A percentile compares a stretch with the other conserved stretches of the same genome.
Conservation (phyloP, 2,329 filamentous ascomycete species). For the Keithomyces neogunnii region DNA sequence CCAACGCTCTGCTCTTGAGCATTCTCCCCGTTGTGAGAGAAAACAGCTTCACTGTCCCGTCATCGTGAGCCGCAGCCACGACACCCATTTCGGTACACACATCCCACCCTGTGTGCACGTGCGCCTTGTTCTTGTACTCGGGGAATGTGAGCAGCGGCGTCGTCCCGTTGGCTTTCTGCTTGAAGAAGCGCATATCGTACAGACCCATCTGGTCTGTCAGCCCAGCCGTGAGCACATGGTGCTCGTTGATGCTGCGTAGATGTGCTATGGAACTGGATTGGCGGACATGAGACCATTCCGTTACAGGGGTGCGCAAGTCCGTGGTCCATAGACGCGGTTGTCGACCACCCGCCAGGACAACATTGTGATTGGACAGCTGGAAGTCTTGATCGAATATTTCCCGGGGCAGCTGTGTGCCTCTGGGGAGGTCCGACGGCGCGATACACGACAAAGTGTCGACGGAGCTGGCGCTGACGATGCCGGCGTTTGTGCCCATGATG, state of each 20-base stretch:
- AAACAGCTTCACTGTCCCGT: slow-evolving; percentile 39
- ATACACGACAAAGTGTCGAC: slow-evolving; percentile 26
- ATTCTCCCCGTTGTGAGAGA: slow-evolving; percentile 36
- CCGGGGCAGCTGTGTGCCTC: slow-evolving; percentile 11
- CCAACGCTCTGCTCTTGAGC: slow-evolving; percentile 22
- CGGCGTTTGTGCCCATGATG: slow-evolving; percentile 38
- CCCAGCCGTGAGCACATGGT: slow-evolving; percentile 46
- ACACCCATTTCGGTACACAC: slow-evolving; percentile 36
- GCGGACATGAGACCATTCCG: slow-evolving; percentile 22
- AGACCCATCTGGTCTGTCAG: slow-evolving; percentile 40
- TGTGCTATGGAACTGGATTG: slow-evolving; percentile 38
- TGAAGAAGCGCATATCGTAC: slow-evolving; percentile 46
- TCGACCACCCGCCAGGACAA: slow-evolving; percentile 44
- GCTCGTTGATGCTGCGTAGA: slow-evolving; percentile 36
- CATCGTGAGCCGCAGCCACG: slow-evolving; percentile 45
- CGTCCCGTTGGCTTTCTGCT: slow-evolving; percentile 12
- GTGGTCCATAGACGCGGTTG: slow-evolving; percentile 35
- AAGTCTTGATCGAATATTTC: slow-evolving; percentile 44
- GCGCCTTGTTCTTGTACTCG: slow-evolving; percentile 40
- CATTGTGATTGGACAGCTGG: slow-evolving; percentile 29
- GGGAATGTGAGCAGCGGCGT: slow-evolving; percentile 39
- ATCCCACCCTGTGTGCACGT: slow-evolving; percentile 43
- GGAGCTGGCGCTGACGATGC: slow-evolving; percentile 31
- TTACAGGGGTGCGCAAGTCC: slow-evolving; percentile 32
- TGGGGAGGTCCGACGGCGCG: slow-evolving; percentile 15